These are phyloP conservation scores for Beauveria australis DNA, from an alignment of 2,329 filamentous ascomycete species.

Conservation along the genomic window DNA sequence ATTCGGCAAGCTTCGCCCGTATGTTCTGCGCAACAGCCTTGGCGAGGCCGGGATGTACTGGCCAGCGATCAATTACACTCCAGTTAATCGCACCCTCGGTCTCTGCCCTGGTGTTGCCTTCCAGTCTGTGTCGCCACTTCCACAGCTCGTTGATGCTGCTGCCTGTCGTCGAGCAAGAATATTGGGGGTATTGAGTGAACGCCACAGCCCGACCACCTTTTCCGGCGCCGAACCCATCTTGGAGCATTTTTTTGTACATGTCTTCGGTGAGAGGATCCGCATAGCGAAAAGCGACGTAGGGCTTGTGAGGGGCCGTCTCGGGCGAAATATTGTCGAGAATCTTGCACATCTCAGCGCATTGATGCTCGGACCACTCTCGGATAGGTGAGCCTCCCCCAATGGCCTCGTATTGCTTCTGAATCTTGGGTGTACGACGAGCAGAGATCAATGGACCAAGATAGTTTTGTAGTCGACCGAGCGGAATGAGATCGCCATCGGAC, in stretches of 20 bases:
- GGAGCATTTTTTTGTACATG: slow-evolving; percentile 75
- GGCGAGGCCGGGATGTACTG: slow-evolving; percentile 79
- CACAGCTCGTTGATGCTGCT: slow-evolving; percentile 94
- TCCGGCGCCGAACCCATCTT: slow-evolving; percentile 83
- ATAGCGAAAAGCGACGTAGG: slow-evolving; percentile 95
- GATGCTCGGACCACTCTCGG: slow-evolving; percentile 94
- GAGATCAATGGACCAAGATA: slow-evolving; percentile 89
- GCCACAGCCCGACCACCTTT: slow-evolving; percentile 90
- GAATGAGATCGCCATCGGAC: slow-evolving; percentile 91
- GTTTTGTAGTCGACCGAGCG: slow-evolving; percentile 81
- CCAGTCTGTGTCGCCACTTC: slow-evolving; percentile 88
- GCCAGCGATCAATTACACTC: slow-evolving; percentile 98
- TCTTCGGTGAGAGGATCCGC: slow-evolving; percentile 89
- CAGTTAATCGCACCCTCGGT: slow-evolving; percentile 69
- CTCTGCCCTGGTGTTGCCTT: slow-evolving; percentile 59
- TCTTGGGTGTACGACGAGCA: slow-evolving; percentile 83
- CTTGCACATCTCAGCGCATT: slow-evolving; percentile 94
- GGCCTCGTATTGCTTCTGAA: slow-evolving; percentile 86
- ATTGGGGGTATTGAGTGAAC: slow-evolving; percentile 97
- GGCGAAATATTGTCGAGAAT: slow-evolving; percentile 84
- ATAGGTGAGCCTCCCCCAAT: slow-evolving; percentile 98
- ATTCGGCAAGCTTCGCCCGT: slow-evolving; percentile 73
- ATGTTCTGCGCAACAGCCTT: slow-evolving; percentile 92
- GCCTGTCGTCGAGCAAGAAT: slow-evolving; percentile 94
- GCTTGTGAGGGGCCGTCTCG: slow-evolving; percentile 91